phyloP scores from a whole-genome alignment of 2,329 filamentous ascomycete genomes.

The Pseudopyricularia cyperi region DNA sequence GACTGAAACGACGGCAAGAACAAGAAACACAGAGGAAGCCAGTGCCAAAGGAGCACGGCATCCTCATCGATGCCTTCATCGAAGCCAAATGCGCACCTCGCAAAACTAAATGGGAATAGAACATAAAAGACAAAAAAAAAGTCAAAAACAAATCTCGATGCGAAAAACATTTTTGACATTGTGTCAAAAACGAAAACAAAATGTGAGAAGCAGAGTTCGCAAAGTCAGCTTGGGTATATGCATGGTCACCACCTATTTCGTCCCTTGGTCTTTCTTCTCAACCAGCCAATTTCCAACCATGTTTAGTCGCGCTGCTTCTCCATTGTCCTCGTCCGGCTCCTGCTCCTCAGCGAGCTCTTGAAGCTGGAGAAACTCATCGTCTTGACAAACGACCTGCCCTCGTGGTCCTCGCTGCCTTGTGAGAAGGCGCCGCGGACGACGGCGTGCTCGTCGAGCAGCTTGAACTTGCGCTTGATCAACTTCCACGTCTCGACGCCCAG shows the following conservation, averaged over 20 bases:
- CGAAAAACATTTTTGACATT: not conserved
- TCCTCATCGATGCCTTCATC: too few relatives aligned
- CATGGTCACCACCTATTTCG: too few relatives aligned
- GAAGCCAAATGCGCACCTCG: too few relatives aligned
- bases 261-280: not conserved
- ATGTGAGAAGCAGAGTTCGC: not conserved
- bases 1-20: not conserved
- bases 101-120: too few relatives aligned
- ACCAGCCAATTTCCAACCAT: not conserved
- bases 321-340: constrained; percentile 1
- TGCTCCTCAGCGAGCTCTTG: constrained; percentile 13
- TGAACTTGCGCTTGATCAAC: constrained; percentile 45
- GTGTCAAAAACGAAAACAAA: not conserved
- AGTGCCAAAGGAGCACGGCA: too few relatives aligned
- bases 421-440: constrained; percentile 37
- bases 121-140: too few relatives aligned
- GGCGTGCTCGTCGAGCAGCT: constrained; percentile 36
- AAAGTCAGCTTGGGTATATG: not conserved
- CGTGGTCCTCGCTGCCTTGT: constrained; percentile 36
- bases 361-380: constrained; percentile 40
- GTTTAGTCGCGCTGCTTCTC: constrained; percentile 1
- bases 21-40: not conserved
- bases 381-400: constrained; percentile 28
- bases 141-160: not conserved
- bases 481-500: constrained; percentile 61